These are phyloP conservation scores for Acanthamoeba castellanii DNA, from an alignment of 208 protist genomes.

Conservation along the genomic window DNA sequence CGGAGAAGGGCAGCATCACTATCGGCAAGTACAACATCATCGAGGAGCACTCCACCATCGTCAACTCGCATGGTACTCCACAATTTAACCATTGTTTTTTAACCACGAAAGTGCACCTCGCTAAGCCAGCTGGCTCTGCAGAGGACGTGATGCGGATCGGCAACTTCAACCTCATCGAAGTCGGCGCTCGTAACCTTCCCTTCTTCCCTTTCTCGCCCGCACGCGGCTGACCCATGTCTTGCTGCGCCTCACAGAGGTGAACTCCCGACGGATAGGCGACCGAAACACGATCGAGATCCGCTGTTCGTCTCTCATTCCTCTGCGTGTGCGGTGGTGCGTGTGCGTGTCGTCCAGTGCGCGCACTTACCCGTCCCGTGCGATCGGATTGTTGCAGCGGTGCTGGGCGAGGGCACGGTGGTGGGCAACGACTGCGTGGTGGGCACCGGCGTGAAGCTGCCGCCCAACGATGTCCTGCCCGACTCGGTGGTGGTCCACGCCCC, in stretches of 20 bases:
- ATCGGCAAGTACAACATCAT: constrained; percentile 65
- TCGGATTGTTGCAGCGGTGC: not conserved
- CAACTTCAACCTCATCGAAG: constrained; percentile 59
- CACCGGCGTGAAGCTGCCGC: not conserved
- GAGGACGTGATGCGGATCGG: constrained; percentile 34
- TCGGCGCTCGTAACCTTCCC: constrained; percentile 17
- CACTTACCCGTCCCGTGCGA: not conserved
- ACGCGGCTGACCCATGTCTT: not conserved
- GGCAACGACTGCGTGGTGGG: constrained; percentile 50
- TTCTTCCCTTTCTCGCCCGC: not conserved
- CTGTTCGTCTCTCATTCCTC: not conserved
- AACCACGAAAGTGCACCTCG: not conserved
- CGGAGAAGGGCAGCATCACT: constrained; percentile 38
- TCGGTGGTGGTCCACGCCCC: constrained; percentile 3
- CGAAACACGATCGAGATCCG: constrained; percentile 39
- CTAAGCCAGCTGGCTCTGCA: not conserved
- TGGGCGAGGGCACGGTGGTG: constrained; percentile 49
- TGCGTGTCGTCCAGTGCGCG: not conserved
- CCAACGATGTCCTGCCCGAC: constrained; percentile 32
- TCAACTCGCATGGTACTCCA: not conserved
- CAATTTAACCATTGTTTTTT: not conserved
- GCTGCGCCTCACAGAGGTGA: not conserved
- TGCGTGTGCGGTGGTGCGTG: not conserved
- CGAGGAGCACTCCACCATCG: constrained; percentile 30
- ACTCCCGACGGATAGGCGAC: constrained; percentile 28